A percentile compares a stretch with the other conserved stretches of the same genome.
phyloP scores from a whole-genome alignment of 2,329 filamentous ascomycete genomes.

The Aspergillus texensis region DNA sequence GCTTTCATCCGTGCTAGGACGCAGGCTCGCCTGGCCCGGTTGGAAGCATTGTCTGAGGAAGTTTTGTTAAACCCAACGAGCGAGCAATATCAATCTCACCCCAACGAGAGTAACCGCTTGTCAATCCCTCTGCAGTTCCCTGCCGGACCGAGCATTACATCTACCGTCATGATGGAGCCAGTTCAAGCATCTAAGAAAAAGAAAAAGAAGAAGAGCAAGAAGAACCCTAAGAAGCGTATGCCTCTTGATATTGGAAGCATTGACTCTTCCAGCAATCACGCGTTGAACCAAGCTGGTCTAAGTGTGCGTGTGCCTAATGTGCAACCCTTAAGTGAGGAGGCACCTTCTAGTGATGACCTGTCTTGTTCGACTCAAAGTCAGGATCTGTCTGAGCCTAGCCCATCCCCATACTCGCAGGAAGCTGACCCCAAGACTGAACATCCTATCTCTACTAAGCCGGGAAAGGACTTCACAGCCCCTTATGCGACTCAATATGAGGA shows the following conservation, averaged over 20 bases:
- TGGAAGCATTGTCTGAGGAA: neutral
- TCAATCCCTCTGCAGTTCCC: neutral
- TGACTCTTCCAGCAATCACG: neutral
- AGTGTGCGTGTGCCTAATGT: neutral
- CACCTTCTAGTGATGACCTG: neutral
- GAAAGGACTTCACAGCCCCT: neutral
- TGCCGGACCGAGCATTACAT: neutral
- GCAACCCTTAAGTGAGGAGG: neutral
- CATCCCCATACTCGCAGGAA: neutral
- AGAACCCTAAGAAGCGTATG: conserved; percentile 6
- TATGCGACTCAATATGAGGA: neutral
- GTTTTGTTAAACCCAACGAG: neutral
- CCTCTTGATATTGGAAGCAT: neutral
- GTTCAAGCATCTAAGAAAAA: conserved; percentile 12
- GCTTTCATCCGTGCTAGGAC: conserved; percentile 19
- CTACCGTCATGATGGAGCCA: conserved; percentile 5
- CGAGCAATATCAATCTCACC: neutral
- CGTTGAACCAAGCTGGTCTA: neutral
- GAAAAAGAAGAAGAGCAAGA: conserved; percentile 17
- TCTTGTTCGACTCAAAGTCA: neutral
- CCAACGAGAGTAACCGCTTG: neutral
- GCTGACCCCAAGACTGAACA: neutral
- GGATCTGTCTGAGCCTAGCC: neutral
- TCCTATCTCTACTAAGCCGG: neutral
- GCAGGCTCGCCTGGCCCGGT: conserved; percentile 11